These are phyloP conservation scores for Simplicillium sp. DNA, from an alignment of 2,329 filamentous ascomycete genomes.

Conservation along the genomic window DNA sequence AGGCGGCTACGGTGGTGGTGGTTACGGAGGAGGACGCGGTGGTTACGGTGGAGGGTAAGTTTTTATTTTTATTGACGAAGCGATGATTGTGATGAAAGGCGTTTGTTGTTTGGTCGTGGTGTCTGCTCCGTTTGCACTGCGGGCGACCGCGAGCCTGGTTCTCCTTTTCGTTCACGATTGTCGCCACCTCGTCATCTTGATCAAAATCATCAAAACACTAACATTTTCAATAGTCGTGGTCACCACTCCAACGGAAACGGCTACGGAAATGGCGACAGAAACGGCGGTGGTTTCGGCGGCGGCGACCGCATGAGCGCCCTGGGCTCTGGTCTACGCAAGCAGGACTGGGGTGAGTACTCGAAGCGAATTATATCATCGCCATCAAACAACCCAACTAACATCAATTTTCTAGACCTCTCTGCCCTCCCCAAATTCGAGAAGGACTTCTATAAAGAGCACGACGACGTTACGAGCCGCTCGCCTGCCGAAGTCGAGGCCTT, in stretches of 20 bases:
- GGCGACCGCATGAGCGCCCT: slow-evolving; percentile 94
- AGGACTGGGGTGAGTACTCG: slow-evolving; percentile 68
- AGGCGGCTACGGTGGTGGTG: slow-evolving; percentile 31
- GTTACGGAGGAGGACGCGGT: slow-evolving; percentile 22
- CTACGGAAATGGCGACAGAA: slow-evolving; percentile 25
- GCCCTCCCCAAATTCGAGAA: slow-evolving; percentile 95
- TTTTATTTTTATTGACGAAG: slow-evolving; percentile 4
- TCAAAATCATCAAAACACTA: slow-evolving; percentile 14
- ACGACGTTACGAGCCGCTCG: slow-evolving; percentile 65
- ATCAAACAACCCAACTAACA: slow-evolving; percentile 19
- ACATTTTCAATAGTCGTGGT: slow-evolving; percentile 28
- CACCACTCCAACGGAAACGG: slow-evolving; percentile 25
- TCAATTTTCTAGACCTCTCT: slow-evolving; percentile 51
- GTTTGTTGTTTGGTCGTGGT: background rate
- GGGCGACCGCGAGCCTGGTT: background rate
- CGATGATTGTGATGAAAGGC: background rate
- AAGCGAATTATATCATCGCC: slow-evolving; percentile 4
- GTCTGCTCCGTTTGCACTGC: background rate
- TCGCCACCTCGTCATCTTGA: background rate
- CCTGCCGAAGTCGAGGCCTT: slow-evolving; percentile 78
- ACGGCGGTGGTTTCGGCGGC: slow-evolving; percentile 48
- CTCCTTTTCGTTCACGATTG: slow-evolving; percentile 3
- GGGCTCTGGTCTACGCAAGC: slow-evolving; percentile 77
- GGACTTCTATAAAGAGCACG: slow-evolving; percentile 96
- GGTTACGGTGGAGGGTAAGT: slow-evolving; percentile 29